Evolutionary conservation across 208 protist species (phyloP).

Genomic region (Acanthamoeba pearcei): DNA sequence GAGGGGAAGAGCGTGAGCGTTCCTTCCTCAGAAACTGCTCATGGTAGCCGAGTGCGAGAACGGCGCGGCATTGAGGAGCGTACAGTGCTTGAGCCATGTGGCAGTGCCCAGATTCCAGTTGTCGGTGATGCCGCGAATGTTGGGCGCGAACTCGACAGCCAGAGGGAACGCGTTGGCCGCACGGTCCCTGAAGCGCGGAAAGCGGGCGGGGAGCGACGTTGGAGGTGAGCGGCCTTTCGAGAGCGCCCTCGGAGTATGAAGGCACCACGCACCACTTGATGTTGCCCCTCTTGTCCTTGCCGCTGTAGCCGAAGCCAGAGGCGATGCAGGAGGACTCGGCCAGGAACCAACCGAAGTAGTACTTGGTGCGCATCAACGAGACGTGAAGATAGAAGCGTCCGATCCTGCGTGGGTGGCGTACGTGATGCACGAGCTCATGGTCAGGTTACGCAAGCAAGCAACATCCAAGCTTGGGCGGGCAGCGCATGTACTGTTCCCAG

Average conservation of each 20-base stretch:
- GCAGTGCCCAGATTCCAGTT: conserved; percentile 83
- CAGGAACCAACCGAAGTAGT: conserved; percentile 84
- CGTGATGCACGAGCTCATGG: not conserved
- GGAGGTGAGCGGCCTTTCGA: not conserved
- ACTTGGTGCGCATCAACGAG: conserved; percentile 75
- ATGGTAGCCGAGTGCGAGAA: not conserved
- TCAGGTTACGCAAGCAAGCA: not conserved
- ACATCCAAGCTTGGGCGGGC: not conserved
- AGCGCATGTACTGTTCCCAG: not conserved
- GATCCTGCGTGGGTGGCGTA: not conserved
- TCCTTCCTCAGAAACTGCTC: not conserved
- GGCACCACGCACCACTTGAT: conserved; percentile 31
- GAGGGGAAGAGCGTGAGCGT: not conserved
- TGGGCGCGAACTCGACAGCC: conserved; percentile 77
- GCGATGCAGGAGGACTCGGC: conserved; percentile 70
- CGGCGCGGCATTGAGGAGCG: not conserved
- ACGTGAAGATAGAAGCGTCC: not conserved
- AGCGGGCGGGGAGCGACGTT: not conserved
- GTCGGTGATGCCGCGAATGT: conserved; percentile 78
- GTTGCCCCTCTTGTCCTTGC: conserved; percentile 77
- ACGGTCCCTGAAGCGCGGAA: conserved; percentile 63
- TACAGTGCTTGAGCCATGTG: conserved; percentile 82
- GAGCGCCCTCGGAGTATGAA: not conserved
- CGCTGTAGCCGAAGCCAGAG: conserved; percentile 82
- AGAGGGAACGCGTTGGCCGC: conserved; percentile 74